phyloP scores from a whole-genome alignment of 768 basidiomycete genomes.

The Termitomyces heimii region DNA sequence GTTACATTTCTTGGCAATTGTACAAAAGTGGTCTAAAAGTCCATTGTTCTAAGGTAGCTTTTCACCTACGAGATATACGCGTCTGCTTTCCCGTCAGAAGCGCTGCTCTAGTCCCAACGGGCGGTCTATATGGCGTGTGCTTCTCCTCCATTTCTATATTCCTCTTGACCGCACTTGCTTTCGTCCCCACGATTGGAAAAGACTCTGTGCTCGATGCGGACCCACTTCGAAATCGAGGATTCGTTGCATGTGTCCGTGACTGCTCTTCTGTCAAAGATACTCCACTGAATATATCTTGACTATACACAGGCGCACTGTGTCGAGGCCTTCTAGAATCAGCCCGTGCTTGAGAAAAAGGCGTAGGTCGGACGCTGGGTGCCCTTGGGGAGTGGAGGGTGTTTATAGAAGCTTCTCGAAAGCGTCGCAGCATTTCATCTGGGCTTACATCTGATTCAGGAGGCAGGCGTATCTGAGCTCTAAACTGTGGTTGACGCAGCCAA shows the following conservation, averaged over 20 bases:
- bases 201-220: conserved; percentile 20
- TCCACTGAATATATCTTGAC: neutral
- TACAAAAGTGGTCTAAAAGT: neutral
- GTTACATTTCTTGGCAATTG: neutral
- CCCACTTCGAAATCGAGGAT: neutral
- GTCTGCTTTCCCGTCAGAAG: neutral
- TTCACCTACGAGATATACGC: neutral
- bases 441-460: neutral
- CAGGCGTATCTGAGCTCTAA: neutral
- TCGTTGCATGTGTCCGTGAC: conserved; percentile 1
- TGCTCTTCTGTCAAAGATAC: neutral
- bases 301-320: neutral
- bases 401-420: neutral
- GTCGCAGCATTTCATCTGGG: conserved; percentile 6
- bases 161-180: conserved; percentile 30
- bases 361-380: neutral
- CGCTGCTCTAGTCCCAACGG: conserved; percentile 20
- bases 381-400: conserved; percentile 1
- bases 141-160: conserved; percentile 24
- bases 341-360: neutral
- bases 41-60: neutral
- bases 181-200: conserved; percentile 31
- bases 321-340: neutral
- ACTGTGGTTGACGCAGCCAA: conserved; percentile 1
- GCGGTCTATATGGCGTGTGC: conserved; percentile 29